A percentile compares a stretch with the other conserved stretches of the same genome.
phyloP scores from a whole-genome alignment of 2,329 filamentous ascomycete species.

The Colletotrichum scovillei region DNA sequence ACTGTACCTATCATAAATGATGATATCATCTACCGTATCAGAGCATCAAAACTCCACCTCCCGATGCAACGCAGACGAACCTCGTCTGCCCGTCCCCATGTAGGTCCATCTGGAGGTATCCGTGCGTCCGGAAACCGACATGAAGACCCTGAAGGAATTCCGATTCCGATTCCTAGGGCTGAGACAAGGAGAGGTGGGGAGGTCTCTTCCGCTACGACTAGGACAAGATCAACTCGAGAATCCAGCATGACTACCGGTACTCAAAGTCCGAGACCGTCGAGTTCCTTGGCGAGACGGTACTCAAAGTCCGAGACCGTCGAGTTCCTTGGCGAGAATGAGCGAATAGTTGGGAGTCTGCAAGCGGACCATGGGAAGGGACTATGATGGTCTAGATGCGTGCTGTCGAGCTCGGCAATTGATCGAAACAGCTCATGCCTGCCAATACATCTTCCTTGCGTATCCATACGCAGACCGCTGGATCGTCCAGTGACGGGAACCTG shows the following conservation, averaged over 20 bases:
- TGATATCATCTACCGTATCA: neutral
- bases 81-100: too few species aligned
- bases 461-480: neutral
- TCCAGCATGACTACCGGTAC: neutral
- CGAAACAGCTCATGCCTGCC: neutral
- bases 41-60: neutral
- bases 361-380: neutral
- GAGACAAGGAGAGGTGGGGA: neutral
- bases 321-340: neutral
- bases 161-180: neutral
- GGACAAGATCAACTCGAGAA: neutral
- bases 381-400: neutral
- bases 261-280: neutral
- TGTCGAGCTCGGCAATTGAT: neutral
- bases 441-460: neutral
- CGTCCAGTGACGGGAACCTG: neutral
- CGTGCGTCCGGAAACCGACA: neutral
- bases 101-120: neutral
- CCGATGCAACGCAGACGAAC: neutral
- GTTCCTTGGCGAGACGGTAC: neutral
- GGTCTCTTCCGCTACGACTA: too few species aligned
- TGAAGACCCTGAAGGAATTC: neutral
- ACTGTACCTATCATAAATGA: neutral
- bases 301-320: neutral
- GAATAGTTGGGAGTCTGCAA: neutral